Evolutionary conservation across 805 yeast species (phyloP), one percentile per base, ranked within the genome.

Genomic region (Ogataea allantospora): DNA sequence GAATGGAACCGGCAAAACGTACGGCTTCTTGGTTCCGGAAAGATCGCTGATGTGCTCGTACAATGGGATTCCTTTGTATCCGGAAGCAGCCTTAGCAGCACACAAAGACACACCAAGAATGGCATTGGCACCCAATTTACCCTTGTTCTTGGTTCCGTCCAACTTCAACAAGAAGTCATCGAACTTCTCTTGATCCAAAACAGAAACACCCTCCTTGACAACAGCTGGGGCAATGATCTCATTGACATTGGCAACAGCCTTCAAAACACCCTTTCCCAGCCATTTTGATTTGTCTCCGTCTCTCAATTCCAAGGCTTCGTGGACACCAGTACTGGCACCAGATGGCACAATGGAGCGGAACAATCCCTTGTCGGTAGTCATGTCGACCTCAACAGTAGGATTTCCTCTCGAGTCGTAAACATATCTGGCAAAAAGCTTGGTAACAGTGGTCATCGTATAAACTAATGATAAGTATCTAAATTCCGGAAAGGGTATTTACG

Each of bases 331-430:
- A 63, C 98, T 91, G 55, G 99, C 99, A 75, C 99, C 99, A 53
- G 97, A 88, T 69, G 99, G 99, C 49, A 93, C 99, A 65, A 91
- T 89, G 55, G 98, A 80, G 73, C 97, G 85, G 95, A 88, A 89
- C 53, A 78, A 60, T 64, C 99, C 99, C 64, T 85, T 80, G 50
- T 77, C 91, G 64, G 99, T 91, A 78, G 83, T 75, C 61, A 91
- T 63, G 65, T 93, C 98, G 57, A 93, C 98, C 81, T 93, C 98
- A 60, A 93, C 99, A 58, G 99, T 91, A 75, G 99, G 99, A 83
- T 91, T 93, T 75, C 98, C 98, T 76, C 99, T 88, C 61, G 98
- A 91, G 77, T 91, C 99, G 83, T 93, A 91, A 72, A 91, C 96
- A 79, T 80, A 84, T 76, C 99, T 89, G 62, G 98, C 86, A 71